These are phyloP conservation scores for Citrullus amarus DNA, from an alignment of 306 rosid genomes.

Conservation along the genomic window DNA sequence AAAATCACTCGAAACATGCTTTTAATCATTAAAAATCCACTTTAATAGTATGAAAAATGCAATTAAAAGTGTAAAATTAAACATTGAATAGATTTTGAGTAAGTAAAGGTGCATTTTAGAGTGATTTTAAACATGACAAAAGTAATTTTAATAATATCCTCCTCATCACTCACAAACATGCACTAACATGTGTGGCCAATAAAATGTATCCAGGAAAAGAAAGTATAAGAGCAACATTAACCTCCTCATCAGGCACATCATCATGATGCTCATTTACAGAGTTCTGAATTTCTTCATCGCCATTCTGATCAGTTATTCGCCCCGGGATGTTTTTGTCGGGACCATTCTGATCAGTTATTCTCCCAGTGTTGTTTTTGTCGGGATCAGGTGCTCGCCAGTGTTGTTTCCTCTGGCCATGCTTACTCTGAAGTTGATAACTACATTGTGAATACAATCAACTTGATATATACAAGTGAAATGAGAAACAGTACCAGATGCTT, in stretches of 20 bases:
- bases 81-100: too few relatives aligned
- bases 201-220: not conserved
- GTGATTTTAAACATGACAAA: too few relatives aligned
- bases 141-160: too few relatives aligned
- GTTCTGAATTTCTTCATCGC: conserved; percentile 53
- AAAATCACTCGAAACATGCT: too few relatives aligned
- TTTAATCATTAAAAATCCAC: too few relatives aligned
- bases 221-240: conserved; percentile 5
- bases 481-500: conserved; percentile 38
- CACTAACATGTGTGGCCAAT: too few relatives aligned
- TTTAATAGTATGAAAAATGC: too few relatives aligned
- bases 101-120: too few relatives aligned
- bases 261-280: conserved; percentile 41
- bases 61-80: too few relatives aligned
- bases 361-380: conserved; percentile 44
- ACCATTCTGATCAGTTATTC: conserved; percentile 36
- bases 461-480: not conserved
- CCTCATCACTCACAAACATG: too few relatives aligned
- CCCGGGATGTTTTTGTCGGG: conserved; percentile 43
- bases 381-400: conserved; percentile 46
- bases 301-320: conserved; percentile 37
- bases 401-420: conserved; percentile 62
- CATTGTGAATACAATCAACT: conserved; percentile 10
- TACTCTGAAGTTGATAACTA: conserved; percentile 32
- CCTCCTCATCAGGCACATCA: conserved; percentile 66